Percentiles rank a stretch among this genome's conserved stretches.
phyloP scores from a whole-genome alignment of 805 yeast species.

The Cyberlindnera japonica region DNA sequence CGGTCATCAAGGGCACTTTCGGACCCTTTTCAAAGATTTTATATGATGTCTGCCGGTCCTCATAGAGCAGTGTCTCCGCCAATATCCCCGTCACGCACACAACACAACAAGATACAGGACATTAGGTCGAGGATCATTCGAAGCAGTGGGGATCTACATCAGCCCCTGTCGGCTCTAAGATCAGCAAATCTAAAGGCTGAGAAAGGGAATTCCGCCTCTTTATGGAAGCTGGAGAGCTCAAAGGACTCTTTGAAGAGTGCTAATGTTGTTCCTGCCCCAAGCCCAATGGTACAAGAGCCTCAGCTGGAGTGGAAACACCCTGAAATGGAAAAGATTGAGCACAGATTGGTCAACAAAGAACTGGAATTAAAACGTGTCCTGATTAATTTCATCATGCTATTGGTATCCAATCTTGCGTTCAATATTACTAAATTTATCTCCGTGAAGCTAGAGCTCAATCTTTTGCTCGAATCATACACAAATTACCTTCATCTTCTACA shows the following conservation, averaged over 20 bases:
- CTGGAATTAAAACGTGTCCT: slow-evolving; percentile 33
- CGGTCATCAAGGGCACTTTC: background rate
- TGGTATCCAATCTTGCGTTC: slow-evolving; percentile 28
- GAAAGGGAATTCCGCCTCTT: background rate
- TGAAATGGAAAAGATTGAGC: slow-evolving; percentile 10
- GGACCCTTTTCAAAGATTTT: background rate
- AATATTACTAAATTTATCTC: slow-evolving; percentile 21
- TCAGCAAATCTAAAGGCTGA: background rate
- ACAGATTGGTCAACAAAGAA: slow-evolving; percentile 36
- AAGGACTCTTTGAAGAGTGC: background rate
- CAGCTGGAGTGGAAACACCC: slow-evolving; percentile 16
- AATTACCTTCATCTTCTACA: slow-evolving; percentile 20
- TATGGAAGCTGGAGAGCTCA: background rate
- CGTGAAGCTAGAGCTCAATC: slow-evolving; percentile 13
- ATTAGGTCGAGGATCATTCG: slow-evolving; percentile 14
- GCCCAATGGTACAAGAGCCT: slow-evolving; percentile 1
- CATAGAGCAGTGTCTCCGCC: slow-evolving; percentile 5
- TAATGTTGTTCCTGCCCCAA: background rate
- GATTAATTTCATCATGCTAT: slow-evolving; percentile 30
- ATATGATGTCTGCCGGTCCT: background rate
- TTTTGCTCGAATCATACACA: background rate
- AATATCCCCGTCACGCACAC: slow-evolving; percentile 6
- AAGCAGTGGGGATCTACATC: slow-evolving; percentile 8
- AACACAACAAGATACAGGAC: slow-evolving; percentile 12
- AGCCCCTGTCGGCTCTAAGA: slow-evolving; percentile 5